Conservation (phyloP, 2,329 filamentous ascomycete genomes). For the Alternaria ventricosa region DNA sequence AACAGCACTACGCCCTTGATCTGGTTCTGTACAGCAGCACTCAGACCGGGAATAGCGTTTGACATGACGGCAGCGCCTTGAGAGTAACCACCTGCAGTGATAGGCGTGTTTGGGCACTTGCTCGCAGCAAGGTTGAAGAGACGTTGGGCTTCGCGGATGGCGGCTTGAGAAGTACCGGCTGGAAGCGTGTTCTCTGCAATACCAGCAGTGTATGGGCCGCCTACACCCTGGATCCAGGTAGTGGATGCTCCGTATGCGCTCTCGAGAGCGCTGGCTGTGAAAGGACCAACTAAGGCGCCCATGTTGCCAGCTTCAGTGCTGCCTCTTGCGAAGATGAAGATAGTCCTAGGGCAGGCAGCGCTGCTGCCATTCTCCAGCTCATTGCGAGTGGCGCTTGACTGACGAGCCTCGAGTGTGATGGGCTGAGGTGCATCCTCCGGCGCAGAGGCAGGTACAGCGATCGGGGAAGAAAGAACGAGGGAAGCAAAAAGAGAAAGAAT, state of each 20-base stretch:
- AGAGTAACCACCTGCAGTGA: constrained; percentile 49
- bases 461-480: constrained; percentile 4
- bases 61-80: constrained; percentile 49
- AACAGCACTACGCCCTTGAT: constrained; percentile 47
- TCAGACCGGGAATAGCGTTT: constrained; percentile 34
- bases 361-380: constrained; percentile 23
- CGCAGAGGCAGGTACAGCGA: neutral
- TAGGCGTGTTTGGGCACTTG: constrained; percentile 46
- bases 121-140: constrained; percentile 44
- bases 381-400: constrained; percentile 11
- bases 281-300: constrained; percentile 4
- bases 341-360: constrained; percentile 21
- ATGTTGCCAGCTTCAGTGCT: constrained; percentile 28
- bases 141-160: constrained; percentile 38
- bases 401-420: constrained; percentile 7
- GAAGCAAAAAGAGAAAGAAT: constrained; percentile 2
- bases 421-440: neutral
- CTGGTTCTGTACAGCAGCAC: constrained; percentile 31
- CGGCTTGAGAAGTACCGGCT: constrained; percentile 36
- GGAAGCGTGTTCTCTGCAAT: constrained; percentile 41
- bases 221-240: constrained; percentile 35
- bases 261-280: constrained; percentile 20
- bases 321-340: constrained; percentile 29
- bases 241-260: constrained; percentile 12
- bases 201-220: constrained; percentile 42